Evolutionary conservation across 2,329 filamentous ascomycete genomes (phyloP).

Genomic region (Ustulina deusta): DNA sequence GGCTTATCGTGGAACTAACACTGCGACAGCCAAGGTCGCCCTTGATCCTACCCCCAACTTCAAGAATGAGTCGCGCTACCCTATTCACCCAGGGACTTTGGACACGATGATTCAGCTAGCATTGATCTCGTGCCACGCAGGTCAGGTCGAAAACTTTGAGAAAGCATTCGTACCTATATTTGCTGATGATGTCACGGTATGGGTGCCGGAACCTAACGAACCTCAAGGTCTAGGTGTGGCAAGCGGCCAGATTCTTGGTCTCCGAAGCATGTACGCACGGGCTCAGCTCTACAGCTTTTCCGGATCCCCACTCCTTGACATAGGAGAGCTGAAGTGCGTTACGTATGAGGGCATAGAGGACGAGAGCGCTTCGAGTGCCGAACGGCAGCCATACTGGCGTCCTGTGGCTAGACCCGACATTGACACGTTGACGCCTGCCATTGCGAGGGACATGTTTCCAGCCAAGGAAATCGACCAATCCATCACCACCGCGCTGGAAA

Average conservation of each 20-base stretch:
- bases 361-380: background rate
- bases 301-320: conserved; percentile 30
- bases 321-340: conserved; percentile 34
- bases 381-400: conserved; percentile 30
- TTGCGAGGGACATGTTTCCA: conserved; percentile 25
- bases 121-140: conserved; percentile 27
- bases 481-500: conserved; percentile 1
- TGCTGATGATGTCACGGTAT: conserved; percentile 17
- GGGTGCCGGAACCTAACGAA: conserved; percentile 4
- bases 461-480: background rate
- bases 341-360: conserved; percentile 19
- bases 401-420: conserved; percentile 21
- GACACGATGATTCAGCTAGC: conserved; percentile 30
- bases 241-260: conserved; percentile 18
- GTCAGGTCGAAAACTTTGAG: conserved; percentile 27
- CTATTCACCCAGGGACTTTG: conserved; percentile 29
- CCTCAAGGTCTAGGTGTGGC: conserved; percentile 23
- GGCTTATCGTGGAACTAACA: conserved; percentile 14
- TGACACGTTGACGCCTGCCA: conserved; percentile 12
- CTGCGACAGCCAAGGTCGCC: conserved; percentile 18
- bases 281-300: conserved; percentile 19
- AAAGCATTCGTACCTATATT: conserved; percentile 30
- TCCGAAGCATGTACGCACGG: conserved; percentile 25
- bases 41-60: conserved; percentile 19
- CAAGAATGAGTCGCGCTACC: conserved; percentile 21